Percentiles rank a stretch among this genome's conserved stretches.
Evolutionary conservation across 2,329 filamentous ascomycete genomes (phyloP).

Genomic region (Colletotrichum kahawae): DNA sequence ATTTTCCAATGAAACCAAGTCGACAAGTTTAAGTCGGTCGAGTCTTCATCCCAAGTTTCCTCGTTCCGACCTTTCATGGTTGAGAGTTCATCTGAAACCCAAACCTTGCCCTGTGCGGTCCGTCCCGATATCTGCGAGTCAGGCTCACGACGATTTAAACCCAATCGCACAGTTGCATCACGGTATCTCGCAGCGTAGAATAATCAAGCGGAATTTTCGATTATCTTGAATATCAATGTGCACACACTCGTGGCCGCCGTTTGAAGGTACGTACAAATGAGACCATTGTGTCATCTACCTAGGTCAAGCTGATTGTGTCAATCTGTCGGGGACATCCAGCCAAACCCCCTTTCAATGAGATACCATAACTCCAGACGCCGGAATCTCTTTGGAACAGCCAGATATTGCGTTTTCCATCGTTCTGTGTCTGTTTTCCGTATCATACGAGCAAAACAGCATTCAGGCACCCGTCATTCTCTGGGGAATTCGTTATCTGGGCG

Average conservation of each 20-base stretch:
- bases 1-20: not conserved
- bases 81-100: not conserved
- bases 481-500: constrained; percentile 72
- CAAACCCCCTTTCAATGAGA: not conserved
- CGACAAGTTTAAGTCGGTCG: accelerated
- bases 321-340: not conserved
- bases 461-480: constrained; percentile 47
- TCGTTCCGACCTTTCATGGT: not conserved
- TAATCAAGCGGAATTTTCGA: not conserved
- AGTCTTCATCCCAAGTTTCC: not conserved
- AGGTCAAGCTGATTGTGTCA: not conserved
- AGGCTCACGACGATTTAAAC: accelerated
- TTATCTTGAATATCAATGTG: not conserved
- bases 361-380: constrained; percentile 13
- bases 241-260: too few species aligned
- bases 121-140: not conserved
- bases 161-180: not conserved
- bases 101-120: not conserved
- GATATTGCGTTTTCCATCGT: not conserved
- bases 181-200: not conserved
- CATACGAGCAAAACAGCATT: constrained; percentile 35
- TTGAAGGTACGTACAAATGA: not conserved
- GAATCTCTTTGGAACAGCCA: not conserved
- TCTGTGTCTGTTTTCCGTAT: not conserved
- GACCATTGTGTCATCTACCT: not conserved